These are phyloP conservation scores for Cyberlindnera mycetangii DNA, from an alignment of 805 yeast species.

Conservation along the genomic window DNA sequence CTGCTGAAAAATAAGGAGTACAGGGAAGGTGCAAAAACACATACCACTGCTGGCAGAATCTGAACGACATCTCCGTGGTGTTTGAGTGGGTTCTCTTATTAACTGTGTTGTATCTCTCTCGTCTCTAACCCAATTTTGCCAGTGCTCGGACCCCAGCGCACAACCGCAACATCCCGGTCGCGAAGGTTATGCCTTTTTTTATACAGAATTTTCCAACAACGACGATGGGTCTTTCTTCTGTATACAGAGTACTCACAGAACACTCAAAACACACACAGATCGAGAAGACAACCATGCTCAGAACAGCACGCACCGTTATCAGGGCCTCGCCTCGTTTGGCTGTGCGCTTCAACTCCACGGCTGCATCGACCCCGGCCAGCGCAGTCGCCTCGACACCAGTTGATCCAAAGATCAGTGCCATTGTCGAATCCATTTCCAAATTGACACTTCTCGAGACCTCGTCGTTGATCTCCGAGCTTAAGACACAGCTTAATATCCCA, in stretches of 20 bases:
- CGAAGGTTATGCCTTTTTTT: background rate
- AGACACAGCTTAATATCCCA: constrained; percentile 83
- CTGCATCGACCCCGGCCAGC: no score
- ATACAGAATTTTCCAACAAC: constrained; percentile 5
- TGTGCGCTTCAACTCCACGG: constrained; percentile 38
- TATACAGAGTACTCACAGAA: background rate
- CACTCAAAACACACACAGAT: background rate
- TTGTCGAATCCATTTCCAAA: constrained; percentile 88
- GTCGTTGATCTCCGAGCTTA: constrained; percentile 74
- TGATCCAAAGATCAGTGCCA: constrained; percentile 82
- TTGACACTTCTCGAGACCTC: constrained; percentile 93
- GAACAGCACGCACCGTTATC: constrained; percentile 19
- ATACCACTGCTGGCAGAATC: constrained; percentile 87
- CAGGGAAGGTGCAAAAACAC: constrained; percentile 16
- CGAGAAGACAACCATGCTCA: no score
- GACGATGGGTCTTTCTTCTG: constrained; percentile 11
- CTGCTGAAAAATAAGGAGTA: no score
- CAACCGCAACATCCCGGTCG: no score
- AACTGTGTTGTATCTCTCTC: background rate
- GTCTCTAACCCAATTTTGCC: no score
- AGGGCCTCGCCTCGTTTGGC: constrained; percentile 16
- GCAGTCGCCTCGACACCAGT: constrained; percentile 42
- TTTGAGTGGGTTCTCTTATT: background rate
- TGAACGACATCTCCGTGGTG: constrained; percentile 69
- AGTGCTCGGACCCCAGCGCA: no score